Evolutionary conservation across 495 filamentous ascomycete genomes (phyloP), one percentile per base, ranked within the genome.

Genomic region (Penicilliopsis zonata): DNA sequence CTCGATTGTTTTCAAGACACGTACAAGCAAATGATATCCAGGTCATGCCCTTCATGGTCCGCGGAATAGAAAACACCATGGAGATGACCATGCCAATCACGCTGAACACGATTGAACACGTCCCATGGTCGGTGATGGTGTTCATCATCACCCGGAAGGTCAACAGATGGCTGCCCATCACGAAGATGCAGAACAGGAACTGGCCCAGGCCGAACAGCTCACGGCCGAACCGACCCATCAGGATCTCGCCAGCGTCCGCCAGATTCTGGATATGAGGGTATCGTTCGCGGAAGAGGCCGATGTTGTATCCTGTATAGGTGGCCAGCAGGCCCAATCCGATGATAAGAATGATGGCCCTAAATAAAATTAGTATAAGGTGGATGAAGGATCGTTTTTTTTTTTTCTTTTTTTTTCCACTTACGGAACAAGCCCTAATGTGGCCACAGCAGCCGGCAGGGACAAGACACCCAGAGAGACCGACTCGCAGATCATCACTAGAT

Each of bases 131-230:
- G 0, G 79, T 77, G 31, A 87, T 57, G 14, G 64, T 72, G 34
- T 78, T 78, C 57, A 86, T 71, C 42, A 77, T 78, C 41, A 88
- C 81, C 16, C 67, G 72, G 50, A 85, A 86, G 0, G 78, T 82
- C 31, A 87, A 60, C 28, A 86, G 63, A 48, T 90, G 84, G 18
- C 78, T 81, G 15, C 71, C 78, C 63, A 83, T 80, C 43, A 82
- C 72, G 59, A 90, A 86, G 18, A 80, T 49, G 19, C 86, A 62
- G 52, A 86, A 78, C 28, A 83, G 41, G 14, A 71, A 60, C 47
- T 80, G 76, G 37, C 69, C 74, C 30, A 54, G 50, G 5, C 76
- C 75, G 39, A 81, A 51, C 12, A 87, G 41, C 40, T 80, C 76
- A 28, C 76, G 72, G 0, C 80, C 80, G 15, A 69, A 59, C 18